Evolutionary conservation across 306 rosid species (phyloP), one percentile per base, ranked within the genome.

Genomic region (Castanea mollissima): DNA sequence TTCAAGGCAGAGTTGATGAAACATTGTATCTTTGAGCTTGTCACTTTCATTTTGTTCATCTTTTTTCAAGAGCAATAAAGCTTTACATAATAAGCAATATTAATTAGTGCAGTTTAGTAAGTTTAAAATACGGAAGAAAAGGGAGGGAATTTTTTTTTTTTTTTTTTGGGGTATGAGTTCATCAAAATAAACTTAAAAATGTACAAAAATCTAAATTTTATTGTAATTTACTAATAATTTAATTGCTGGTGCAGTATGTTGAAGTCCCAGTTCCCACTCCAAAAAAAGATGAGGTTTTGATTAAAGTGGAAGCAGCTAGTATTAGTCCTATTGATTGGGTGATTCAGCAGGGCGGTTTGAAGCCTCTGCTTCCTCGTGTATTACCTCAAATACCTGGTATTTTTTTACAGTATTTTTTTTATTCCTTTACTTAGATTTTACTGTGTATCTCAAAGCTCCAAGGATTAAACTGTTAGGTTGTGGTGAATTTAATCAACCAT

Each of bases 291-390:
- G 97, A 93, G 68, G 84, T 90, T 78, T 75, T 93, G 65, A 55
- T 91, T n/a, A 90, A 86, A 85, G 20, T 89, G 56, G 94, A 93
- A 88, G 97, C 93, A 25, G 79, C 80, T 38, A 59, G 83, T 83
- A 41, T 93, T 1, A 91, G 91, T 80, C 94, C 94, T 7, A 9
- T 88, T 71, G 98, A 91, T 82, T 90, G 94, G 91, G 88, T 87
- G 80, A 87, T 91, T 83, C 96, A 91, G 83, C 85, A 80, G 59
- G 97, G 97, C 72, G 0, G 44, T 63, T 44, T 83, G 18, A 81
- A 90, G 23, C 83, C 88, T 77, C 3, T 88, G 58, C 2, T 86
- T 0, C 97, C 96, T 57, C 62, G 88, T 56, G 74, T 63, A 11
- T 79, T 93, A 64, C 97, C 97, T 58, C 79, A 88, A 46, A 82